Evolutionary conservation across 345 rosid species (phyloP).

Genomic region (Lepidium sativum): DNA sequence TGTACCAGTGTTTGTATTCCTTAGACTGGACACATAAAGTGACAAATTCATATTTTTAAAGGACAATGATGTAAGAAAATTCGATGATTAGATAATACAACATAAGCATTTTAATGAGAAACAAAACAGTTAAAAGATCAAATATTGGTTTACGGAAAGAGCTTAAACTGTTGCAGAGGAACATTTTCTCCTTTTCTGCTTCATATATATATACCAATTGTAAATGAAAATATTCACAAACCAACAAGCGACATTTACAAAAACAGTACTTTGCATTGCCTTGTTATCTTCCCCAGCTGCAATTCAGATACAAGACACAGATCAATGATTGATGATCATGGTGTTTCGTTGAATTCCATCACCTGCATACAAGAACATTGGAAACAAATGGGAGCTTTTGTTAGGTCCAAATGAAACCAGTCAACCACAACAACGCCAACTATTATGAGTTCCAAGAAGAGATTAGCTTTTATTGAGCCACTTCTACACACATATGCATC

Average conservation of each 20-base stretch:
- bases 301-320: constrained; percentile 2
- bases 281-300: constrained; percentile 22
- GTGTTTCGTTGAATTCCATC: constrained; percentile 32
- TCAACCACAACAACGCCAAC: background rate
- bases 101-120: background rate
- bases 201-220: constrained; percentile 26
- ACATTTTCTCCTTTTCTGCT: constrained; percentile 19
- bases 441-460: background rate
- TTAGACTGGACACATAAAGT: background rate
- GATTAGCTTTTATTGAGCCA: background rate
- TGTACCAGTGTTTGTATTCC: too few relatives aligned
- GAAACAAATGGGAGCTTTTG: background rate
- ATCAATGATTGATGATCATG: constrained; percentile 7
- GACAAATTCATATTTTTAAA: background rate
- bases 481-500: background rate
- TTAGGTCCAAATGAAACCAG: background rate
- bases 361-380: constrained; percentile 18
- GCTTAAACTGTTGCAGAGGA: too few relatives aligned
- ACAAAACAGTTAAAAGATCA: background rate
- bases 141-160: too few relatives aligned
- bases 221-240: constrained; percentile 21
- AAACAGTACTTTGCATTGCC: constrained; percentile 1
- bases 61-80: background rate
- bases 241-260: constrained; percentile 22
- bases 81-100: constrained; percentile 3